Percentiles rank a stretch among this genome's conserved stretches.
phyloP scores from a whole-genome alignment of 345 rosid species.

The Lepidium didymum region DNA sequence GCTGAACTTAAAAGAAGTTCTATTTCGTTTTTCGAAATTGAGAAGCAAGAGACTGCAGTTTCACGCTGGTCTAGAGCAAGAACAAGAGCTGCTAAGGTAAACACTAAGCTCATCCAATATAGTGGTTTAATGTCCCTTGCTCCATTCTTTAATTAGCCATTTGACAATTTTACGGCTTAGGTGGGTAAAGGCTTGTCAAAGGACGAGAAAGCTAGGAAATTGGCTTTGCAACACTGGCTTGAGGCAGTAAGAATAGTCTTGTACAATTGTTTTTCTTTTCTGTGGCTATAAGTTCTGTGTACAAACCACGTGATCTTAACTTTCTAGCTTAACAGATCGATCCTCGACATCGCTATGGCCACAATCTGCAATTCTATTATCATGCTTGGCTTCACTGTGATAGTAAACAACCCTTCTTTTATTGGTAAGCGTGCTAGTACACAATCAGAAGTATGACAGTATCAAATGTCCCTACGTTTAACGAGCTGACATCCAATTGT shows the following conservation, averaged over 20 bases:
- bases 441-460: neutral
- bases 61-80: constrained; percentile 96
- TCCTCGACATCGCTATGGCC: constrained; percentile 95
- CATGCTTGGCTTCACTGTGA: constrained; percentile 79
- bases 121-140: neutral
- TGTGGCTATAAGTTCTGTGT: neutral
- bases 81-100: constrained; percentile 83
- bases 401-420: constrained; percentile 81
- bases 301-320: constrained; percentile 9
- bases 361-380: constrained; percentile 87
- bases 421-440: constrained; percentile 45
- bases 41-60: constrained; percentile 66
- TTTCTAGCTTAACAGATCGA: constrained; percentile 54
- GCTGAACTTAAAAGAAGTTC: constrained; percentile 91
- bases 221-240: constrained; percentile 95
- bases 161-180: constrained; percentile 21
- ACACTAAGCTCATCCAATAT: neutral
- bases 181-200: constrained; percentile 90
- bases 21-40: constrained; percentile 80
- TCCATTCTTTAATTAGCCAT: neutral
- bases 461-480: neutral
- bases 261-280: neutral
- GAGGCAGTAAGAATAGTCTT: constrained; percentile 63
- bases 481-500: constrained; percentile 13
- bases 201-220: constrained; percentile 74